These are phyloP conservation scores for Myriosclerotinia curreyana DNA, from an alignment of 2,329 filamentous ascomycete species.

Conservation along the genomic window DNA sequence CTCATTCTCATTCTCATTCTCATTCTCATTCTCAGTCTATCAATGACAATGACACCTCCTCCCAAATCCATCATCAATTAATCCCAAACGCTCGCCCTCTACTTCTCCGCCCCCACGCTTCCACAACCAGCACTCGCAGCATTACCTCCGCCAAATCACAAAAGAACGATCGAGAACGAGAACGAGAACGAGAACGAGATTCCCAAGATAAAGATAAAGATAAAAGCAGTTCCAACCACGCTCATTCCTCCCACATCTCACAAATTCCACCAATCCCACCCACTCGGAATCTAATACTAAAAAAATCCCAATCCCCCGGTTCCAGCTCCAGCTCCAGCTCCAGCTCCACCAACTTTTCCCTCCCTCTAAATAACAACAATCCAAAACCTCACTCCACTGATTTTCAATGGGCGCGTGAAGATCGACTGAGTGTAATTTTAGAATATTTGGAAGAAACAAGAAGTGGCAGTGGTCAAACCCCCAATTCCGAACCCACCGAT, in stretches of 20 bases:
- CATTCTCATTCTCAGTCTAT: background rate
- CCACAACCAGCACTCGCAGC: background rate
- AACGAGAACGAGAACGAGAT: no score
- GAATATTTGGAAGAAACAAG: conserved; percentile 29
- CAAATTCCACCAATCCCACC: background rate
- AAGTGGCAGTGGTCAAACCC: conserved; percentile 10
- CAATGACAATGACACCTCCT: no score
- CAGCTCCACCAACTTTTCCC: background rate
- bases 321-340: background rate
- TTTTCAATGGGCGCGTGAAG: conserved; percentile 31
- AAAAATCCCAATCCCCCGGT: conserved; percentile 2
- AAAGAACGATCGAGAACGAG: background rate
- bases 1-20: background rate
- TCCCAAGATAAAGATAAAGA: background rate
- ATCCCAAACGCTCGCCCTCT: conserved; percentile 3
- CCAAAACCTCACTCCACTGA: conserved; percentile 16
- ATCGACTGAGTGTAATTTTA: conserved; percentile 33
- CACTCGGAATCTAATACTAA: background rate
- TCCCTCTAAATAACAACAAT: conserved; percentile 16
- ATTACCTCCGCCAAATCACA: background rate
- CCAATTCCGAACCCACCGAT: conserved; percentile 3
- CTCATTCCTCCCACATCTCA: background rate
- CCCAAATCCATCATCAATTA: background rate
- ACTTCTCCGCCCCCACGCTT: background rate
- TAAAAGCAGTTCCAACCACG: background rate